Conservation (phyloP, 106 monocot genomes). For the Cymbidium sinense region DNA sequence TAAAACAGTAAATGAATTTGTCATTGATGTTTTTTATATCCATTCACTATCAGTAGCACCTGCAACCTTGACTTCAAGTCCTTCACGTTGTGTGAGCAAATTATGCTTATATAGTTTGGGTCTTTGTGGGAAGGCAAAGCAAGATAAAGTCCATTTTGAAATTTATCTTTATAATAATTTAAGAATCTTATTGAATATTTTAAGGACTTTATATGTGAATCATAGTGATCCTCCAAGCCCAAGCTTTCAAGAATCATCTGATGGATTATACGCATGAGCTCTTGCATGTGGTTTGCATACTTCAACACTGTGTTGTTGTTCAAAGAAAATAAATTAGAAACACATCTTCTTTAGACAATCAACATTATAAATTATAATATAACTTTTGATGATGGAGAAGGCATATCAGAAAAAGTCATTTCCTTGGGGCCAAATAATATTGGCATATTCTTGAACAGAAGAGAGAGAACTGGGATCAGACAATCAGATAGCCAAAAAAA, state of each 20-base stretch:
- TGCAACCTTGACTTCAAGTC: slow-evolving; percentile 16
- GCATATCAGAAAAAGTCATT: too few relatives aligned
- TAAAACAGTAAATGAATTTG: not conserved
- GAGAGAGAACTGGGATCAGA: too few relatives aligned
- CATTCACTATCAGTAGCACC: not conserved
- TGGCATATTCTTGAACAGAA: too few relatives aligned
- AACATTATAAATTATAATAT: too few relatives aligned
- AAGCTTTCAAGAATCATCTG: slow-evolving; percentile 41
- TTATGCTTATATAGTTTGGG: slow-evolving; percentile 3
- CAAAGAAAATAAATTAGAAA: not conserved
- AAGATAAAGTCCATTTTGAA: not conserved
- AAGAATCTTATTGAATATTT: slow-evolving; percentile 2
- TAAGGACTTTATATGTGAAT: slow-evolving; percentile 2
- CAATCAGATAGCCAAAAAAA: too few relatives aligned
- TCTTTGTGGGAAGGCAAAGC: slow-evolving; percentile 15
- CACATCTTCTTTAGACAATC: too few relatives aligned
- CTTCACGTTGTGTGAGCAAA: slow-evolving; percentile 10
- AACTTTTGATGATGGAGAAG: too few relatives aligned
- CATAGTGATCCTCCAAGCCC: slow-evolving; percentile 28
- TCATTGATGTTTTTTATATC: not conserved
- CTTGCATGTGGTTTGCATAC: slow-evolving; percentile 16
- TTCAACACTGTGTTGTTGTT: slow-evolving; percentile 20
- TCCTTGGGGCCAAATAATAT: too few relatives aligned
- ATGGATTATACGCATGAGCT: slow-evolving; percentile 23
- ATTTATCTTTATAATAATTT: slow-evolving; percentile 3